These are phyloP conservation scores for Ephemerocybe angulata DNA, from an alignment of 768 basidiomycete genomes.

Conservation along the genomic window DNA sequence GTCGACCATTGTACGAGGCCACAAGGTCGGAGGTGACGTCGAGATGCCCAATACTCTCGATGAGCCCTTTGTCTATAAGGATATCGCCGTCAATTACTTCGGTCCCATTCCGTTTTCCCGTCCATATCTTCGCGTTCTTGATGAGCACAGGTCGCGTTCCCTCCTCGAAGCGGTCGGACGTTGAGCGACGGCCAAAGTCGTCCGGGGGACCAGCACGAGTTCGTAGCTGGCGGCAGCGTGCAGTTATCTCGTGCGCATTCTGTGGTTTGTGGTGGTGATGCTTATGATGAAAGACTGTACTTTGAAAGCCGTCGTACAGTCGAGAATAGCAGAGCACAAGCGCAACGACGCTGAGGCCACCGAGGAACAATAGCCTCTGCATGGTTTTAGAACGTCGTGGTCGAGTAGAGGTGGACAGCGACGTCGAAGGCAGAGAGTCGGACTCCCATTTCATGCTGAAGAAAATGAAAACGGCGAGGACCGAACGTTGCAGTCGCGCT, in stretches of 20 bases:
- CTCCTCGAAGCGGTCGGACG: constrained; percentile 63
- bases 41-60: constrained; percentile 55
- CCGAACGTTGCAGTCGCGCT: background rate
- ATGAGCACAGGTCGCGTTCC: constrained; percentile 65
- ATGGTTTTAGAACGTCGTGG: background rate
- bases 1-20: constrained; percentile 26
- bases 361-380: background rate
- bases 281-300: background rate
- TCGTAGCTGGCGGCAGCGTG: constrained; percentile 1
- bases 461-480: constrained; percentile 7
- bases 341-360: constrained; percentile 1
- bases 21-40: constrained; percentile 4
- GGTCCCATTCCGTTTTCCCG: constrained; percentile 65
- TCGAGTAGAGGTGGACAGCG: background rate
- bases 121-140: constrained; percentile 82
- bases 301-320: background rate
- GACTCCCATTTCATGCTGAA: constrained; percentile 1
- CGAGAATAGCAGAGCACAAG: constrained; percentile 2
- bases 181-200: constrained; percentile 42
- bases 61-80: constrained; percentile 65
- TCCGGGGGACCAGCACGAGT: background rate
- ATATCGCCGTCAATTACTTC: constrained; percentile 64
- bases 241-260: constrained; percentile 2
- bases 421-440: background rate
- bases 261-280: constrained; percentile 5